A percentile compares a stretch with the other conserved stretches of the same genome.
These are phyloP conservation scores for Delitschia confertaspora DNA, from an alignment of 495 filamentous ascomycete species.

Conservation along the genomic window DNA sequence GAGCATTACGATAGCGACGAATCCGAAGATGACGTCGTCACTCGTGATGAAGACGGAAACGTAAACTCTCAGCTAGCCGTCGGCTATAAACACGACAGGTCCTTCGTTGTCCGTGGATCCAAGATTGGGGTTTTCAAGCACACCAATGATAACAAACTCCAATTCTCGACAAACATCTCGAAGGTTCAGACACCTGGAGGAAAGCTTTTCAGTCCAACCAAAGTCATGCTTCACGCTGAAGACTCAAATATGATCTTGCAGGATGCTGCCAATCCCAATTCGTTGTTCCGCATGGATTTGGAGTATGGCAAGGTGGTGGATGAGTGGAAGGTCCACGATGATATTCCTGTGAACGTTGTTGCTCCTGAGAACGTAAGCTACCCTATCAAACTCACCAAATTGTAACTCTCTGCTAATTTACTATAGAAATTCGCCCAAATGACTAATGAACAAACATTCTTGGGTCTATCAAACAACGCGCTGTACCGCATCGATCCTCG, in stretches of 20 bases:
- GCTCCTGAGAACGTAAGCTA: slow-evolving; percentile 66
- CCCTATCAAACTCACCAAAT: background rate
- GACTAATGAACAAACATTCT: slow-evolving; percentile 88
- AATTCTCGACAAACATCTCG: slow-evolving; percentile 96
- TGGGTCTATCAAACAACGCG: slow-evolving; percentile 84
- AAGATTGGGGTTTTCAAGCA: slow-evolving; percentile 99
- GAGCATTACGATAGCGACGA: slow-evolving; percentile 90
- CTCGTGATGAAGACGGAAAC: slow-evolving; percentile 62
- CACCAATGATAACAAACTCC: slow-evolving; percentile 79
- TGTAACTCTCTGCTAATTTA: slow-evolving; percentile 24
- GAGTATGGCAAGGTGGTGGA: slow-evolving; percentile 99
- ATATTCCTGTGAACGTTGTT: slow-evolving; percentile 85
- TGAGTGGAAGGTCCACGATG: slow-evolving; percentile 98
- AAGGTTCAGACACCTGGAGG: slow-evolving; percentile 87
- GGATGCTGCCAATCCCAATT: slow-evolving; percentile 74
- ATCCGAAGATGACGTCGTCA: slow-evolving; percentile 75
- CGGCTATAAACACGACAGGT: slow-evolving; percentile 94
- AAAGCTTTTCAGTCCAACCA: slow-evolving; percentile 84
- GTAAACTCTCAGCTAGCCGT: slow-evolving; percentile 96
- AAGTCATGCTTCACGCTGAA: slow-evolving; percentile 95
- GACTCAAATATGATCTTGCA: slow-evolving; percentile 91
- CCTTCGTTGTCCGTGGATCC: slow-evolving; percentile 90
- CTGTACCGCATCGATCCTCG: slow-evolving; percentile 93
- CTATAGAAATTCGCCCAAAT: slow-evolving; percentile 89
- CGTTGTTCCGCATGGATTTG: slow-evolving; percentile 94